Evolutionary conservation across 768 basidiomycete species (phyloP).

Genomic region (Termitomyces bulborhizus): DNA sequence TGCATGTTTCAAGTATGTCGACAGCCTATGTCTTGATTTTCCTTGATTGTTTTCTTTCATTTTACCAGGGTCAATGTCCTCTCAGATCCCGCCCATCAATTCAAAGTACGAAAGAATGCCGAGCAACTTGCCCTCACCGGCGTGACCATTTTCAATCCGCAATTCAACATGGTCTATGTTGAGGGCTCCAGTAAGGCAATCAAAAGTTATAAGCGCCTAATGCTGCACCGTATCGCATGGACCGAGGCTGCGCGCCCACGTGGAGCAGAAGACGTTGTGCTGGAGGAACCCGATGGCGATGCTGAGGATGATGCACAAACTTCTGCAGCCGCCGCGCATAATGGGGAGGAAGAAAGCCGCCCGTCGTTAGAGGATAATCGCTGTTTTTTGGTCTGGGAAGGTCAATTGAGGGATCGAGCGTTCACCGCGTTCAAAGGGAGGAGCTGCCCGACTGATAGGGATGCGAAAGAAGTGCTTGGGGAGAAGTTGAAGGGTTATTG

Average conservation of each 20-base stretch:
- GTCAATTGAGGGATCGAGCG: slow-evolving; percentile 72
- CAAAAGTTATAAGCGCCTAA: slow-evolving; percentile 80
- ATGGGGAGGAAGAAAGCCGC: slow-evolving; percentile 20
- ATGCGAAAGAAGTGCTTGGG: slow-evolving; percentile 84
- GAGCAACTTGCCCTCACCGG: slow-evolving; percentile 87
- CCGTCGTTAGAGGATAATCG: slow-evolving; percentile 78
- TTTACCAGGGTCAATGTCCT: slow-evolving; percentile 76
- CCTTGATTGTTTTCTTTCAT: not conserved
- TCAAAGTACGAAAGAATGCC: slow-evolving; percentile 96
- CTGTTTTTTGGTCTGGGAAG: slow-evolving; percentile 93
- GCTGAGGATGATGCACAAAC: slow-evolving; percentile 30
- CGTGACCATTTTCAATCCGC: slow-evolving; percentile 84
- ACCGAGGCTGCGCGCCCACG: slow-evolving; percentile 83
- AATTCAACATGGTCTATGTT: slow-evolving; percentile 88
- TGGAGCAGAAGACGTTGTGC: slow-evolving; percentile 64
- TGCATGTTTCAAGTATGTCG: slow-evolving; percentile 84
- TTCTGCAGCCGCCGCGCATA: slow-evolving; percentile 7
- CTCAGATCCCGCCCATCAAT: slow-evolving; percentile 88
- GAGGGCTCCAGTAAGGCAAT: slow-evolving; percentile 87
- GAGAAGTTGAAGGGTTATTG: slow-evolving; percentile 84
- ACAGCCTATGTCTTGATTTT: not conserved
- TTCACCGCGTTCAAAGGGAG: slow-evolving; percentile 79
- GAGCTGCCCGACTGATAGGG: slow-evolving; percentile 76
- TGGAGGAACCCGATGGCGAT: slow-evolving; percentile 46
- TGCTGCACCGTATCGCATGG: slow-evolving; percentile 89